Evolutionary conservation across 2,329 filamentous ascomycete species (phyloP).

Genomic region (Ceratocystis harringtonii): DNA sequence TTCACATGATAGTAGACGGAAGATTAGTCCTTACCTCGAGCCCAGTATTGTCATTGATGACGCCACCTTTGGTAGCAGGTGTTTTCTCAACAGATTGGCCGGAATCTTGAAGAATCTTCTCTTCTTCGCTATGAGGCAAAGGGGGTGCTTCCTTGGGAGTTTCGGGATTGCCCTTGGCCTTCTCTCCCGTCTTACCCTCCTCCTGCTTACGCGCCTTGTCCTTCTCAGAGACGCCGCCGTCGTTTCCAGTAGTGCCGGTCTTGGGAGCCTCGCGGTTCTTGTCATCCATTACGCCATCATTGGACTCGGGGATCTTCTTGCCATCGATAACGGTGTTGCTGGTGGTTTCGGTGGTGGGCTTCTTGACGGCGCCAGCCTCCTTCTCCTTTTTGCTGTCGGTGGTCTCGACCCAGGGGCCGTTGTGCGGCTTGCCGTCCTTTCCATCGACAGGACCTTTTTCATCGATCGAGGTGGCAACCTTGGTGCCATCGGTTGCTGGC

Average conservation of each 20-base stretch:
- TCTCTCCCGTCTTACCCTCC: slow-evolving; percentile 50
- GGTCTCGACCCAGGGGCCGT: slow-evolving; percentile 61
- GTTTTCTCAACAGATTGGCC: slow-evolving; percentile 25
- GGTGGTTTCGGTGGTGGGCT: slow-evolving; percentile 26
- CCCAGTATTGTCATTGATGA: slow-evolving; percentile 24
- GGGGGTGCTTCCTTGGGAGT: slow-evolving; percentile 75
- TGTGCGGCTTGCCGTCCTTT: slow-evolving; percentile 83
- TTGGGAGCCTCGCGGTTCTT: slow-evolving; percentile 60
- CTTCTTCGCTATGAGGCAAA: slow-evolving; percentile 64
- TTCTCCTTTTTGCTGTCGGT: slow-evolving; percentile 25
- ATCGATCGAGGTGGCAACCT: slow-evolving; percentile 21
- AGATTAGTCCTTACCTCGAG: slow-evolving; percentile 39
- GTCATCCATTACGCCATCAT: slow-evolving; percentile 88
- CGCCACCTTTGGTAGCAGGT: slow-evolving; percentile 14
- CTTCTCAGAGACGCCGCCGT: slow-evolving; percentile 80
- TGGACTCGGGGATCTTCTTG: slow-evolving; percentile 45
- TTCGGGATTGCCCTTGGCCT: slow-evolving; percentile 59
- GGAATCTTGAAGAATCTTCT: slow-evolving; percentile 38
- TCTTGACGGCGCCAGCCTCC: slow-evolving; percentile 22
- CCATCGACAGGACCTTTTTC: slow-evolving; percentile 85
- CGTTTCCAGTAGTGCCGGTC: slow-evolving; percentile 73
- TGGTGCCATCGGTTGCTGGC: not conserved
- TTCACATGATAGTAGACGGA: not conserved
- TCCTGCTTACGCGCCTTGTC: slow-evolving; percentile 57
- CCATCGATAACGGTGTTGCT: slow-evolving; percentile 43